phyloP scores from a whole-genome alignment of 2,329 filamentous ascomycete genomes.

The Diaporthe sp. region DNA sequence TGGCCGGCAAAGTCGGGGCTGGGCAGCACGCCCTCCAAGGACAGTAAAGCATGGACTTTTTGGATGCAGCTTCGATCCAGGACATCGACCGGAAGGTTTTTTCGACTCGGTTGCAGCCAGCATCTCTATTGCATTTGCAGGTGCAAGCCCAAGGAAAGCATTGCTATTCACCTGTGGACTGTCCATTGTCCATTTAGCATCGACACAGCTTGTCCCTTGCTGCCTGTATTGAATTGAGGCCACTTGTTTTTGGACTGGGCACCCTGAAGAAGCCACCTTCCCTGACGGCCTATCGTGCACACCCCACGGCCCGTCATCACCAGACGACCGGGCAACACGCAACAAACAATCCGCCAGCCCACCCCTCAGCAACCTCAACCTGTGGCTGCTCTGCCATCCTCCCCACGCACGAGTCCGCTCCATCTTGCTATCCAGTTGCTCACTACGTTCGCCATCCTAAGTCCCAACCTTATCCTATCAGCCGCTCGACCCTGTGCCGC shows the following conservation, averaged over 20 bases:
- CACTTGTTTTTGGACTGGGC: conserved; percentile 3
- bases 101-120: not conserved
- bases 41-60: not conserved
- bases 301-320: conserved; percentile 30
- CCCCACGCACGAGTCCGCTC: not conserved
- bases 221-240: not conserved
- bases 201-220: not conserved
- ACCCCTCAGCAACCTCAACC: not conserved
- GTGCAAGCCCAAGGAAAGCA: not conserved
- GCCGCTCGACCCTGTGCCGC: not conserved
- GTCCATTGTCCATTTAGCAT: not conserved
- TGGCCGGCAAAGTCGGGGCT: conserved; percentile 15
- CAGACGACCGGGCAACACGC: not conserved
- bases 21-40: conserved; percentile 5
- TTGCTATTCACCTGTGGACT: not conserved
- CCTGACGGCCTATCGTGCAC: conserved; percentile 6
- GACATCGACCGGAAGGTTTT: not conserved
- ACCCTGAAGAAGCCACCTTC: conserved; percentile 39
- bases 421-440: not conserved
- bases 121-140: not conserved
- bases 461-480: conserved; percentile 15
- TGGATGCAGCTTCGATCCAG: conserved; percentile 15
- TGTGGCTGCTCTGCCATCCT: not conserved
- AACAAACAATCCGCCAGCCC: conserved; percentile 1
- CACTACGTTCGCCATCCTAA: not conserved